Base-by-base conservation (phyloP, 805 yeast species). In the Candida multigemmis region DNA sequence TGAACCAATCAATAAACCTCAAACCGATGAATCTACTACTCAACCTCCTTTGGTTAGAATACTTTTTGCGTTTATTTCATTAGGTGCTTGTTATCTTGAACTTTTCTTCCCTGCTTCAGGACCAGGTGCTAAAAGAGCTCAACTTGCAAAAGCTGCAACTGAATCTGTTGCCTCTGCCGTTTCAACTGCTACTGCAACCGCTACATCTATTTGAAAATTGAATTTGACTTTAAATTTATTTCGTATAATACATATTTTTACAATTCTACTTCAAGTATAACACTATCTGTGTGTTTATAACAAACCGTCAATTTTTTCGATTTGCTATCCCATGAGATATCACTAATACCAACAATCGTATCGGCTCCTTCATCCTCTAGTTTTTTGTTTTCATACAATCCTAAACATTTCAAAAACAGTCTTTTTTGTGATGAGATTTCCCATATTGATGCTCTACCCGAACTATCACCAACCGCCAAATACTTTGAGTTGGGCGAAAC, bases 391-490 rank as follows among this genome's bases (percentile, higher is more conserved):
- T 36, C 28, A 24, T 38, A 46, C 6, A 46, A 24, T 3, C 49
- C 62, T 23, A 53, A 28, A 32, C 62, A 55, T 23, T 41, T 37
- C 28, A 56, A 33, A 6, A 33, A 21, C 7, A 38, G 16, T 31
- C n/a, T n/a, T n/a, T n/a, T n/a, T n/a, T n/a, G n/a, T n/a, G n/a
- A n/a, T n/a, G n/a, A n/a, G 1, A 71, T 39, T 32, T 67, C 65
- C 68, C 77, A 76, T 0, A 80, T 42, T 7, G 67, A 49, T 3
- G 80, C 59, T 14, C 59, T 58, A 0, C 89, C 86, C 21, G 71
- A 71, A 29, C 71, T 68, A 21, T 77, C 82, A 2, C 84, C 93
- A 2, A 79, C 56, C 1, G 76, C 85, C 15, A 77, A 48, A 38
- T 52, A 60, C 8, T 53, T 44, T 23, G 49, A 47, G 41, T 71